Evolutionary conservation across 164 flowering plant species (phyloP).

Genomic region (Malania oleifera): DNA sequence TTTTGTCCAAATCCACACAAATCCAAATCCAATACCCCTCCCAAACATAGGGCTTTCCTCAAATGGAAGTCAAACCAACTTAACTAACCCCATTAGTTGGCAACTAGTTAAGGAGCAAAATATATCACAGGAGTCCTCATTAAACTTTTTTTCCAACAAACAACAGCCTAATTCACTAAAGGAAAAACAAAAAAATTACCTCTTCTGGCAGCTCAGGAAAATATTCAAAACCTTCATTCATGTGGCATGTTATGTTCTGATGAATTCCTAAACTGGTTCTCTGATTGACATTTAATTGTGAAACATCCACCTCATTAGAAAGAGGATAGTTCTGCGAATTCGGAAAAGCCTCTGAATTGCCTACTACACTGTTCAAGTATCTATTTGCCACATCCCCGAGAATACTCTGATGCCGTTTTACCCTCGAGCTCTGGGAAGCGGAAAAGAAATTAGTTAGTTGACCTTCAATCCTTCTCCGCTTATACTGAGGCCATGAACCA

Average conservation of each 20-base stretch:
- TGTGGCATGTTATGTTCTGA: slow-evolving; percentile 9
- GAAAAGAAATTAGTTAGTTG: slow-evolving; percentile 16
- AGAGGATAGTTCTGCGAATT: slow-evolving; percentile 13
- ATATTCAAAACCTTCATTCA: slow-evolving; percentile 20
- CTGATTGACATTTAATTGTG: slow-evolving; percentile 10
- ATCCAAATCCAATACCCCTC: no score
- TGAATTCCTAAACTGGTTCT: slow-evolving; percentile 13
- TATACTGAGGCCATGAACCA: slow-evolving; percentile 45
- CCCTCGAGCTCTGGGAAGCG: slow-evolving; percentile 28
- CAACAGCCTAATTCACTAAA: no score
- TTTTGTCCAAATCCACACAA: no score
- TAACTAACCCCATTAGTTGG: no score
- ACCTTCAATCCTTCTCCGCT: slow-evolving; percentile 41
- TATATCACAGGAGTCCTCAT: no score
- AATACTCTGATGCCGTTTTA: slow-evolving; percentile 12
- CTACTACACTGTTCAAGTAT: slow-evolving; percentile 13
- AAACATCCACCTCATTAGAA: slow-evolving; percentile 15
- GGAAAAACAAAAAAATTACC: slow-evolving; percentile 40
- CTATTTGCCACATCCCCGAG: slow-evolving; percentile 5
- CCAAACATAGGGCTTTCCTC: no score
- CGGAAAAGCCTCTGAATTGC: slow-evolving; percentile 10
- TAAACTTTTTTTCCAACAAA: no score
- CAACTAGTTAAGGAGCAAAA: no score
- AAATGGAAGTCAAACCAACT: no score
- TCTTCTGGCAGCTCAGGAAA: slow-evolving; percentile 19